Conservation (phyloP, 805 yeast species). For the Candida ficus region DNA sequence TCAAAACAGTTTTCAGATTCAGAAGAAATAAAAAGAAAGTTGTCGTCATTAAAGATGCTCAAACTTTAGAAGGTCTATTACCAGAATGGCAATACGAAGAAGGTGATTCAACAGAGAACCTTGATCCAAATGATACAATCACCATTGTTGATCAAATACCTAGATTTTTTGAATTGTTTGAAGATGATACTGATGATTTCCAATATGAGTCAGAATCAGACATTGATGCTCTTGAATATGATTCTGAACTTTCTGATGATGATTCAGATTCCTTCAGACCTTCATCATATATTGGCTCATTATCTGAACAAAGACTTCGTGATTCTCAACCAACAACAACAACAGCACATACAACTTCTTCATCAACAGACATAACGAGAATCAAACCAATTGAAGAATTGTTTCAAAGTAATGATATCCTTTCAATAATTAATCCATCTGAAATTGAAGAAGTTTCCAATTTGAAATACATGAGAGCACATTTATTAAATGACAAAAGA, state of each 20-base stretch:
- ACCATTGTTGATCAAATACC: background rate
- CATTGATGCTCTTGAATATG: background rate
- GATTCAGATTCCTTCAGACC: slow-evolving; percentile 17
- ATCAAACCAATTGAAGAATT: slow-evolving; percentile 15
- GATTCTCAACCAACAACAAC: background rate
- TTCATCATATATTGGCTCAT: background rate
- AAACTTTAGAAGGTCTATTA: too few relatives aligned
- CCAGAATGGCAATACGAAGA: too few relatives aligned
- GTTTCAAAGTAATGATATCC: slow-evolving; percentile 16
- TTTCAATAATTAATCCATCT: slow-evolving; percentile 28
- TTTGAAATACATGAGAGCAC: slow-evolving; percentile 13
- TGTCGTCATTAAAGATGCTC: background rate
- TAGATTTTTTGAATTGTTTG: slow-evolving; percentile 21
- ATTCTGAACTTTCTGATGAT: slow-evolving; percentile 20
- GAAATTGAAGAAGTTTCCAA: slow-evolving; percentile 17
- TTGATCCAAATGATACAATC: background rate
- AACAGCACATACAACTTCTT: background rate
- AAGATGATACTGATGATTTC: slow-evolving; percentile 30
- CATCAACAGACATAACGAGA: background rate
- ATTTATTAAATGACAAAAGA: slow-evolving; percentile 20
- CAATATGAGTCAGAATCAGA: slow-evolving; percentile 22
- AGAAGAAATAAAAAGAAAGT: background rate
- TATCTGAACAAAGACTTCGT: slow-evolving; percentile 1
- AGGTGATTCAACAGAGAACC: too few relatives aligned
- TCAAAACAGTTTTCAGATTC: slow-evolving; percentile 7